Evolutionary conservation across 352 stramenopile species (phyloP).

Genomic region (Pythium guiyangense): DNA sequence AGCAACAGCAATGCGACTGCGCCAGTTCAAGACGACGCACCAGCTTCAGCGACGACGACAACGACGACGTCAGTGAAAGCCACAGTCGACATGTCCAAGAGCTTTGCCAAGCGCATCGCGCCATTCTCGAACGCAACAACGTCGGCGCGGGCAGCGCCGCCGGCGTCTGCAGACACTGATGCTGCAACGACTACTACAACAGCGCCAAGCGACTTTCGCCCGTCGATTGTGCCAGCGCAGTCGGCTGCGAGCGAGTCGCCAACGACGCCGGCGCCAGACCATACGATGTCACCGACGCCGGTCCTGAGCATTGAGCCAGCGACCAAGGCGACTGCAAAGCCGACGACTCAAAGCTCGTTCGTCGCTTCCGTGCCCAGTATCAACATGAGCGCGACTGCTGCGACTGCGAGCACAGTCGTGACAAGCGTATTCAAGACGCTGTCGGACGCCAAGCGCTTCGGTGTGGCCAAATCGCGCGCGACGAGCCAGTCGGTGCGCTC

Average conservation of each 20-base stretch:
- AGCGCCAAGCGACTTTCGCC: slow-evolving; percentile 2
- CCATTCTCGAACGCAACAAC: slow-evolving; percentile 6
- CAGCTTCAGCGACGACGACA: slow-evolving; percentile 3
- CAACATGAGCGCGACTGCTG: neutral
- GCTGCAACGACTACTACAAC: neutral
- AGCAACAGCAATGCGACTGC: neutral
- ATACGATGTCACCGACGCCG: slow-evolving; percentile 20
- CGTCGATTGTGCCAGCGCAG: slow-evolving; percentile 8
- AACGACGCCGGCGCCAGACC: slow-evolving; percentile 29
- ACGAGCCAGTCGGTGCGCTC: slow-evolving; percentile 27
- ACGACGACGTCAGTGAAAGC: slow-evolving; percentile 3
- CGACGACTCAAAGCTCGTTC: neutral
- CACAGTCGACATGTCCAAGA: neutral
- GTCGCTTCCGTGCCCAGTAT: neutral
- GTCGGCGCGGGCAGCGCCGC: neutral
- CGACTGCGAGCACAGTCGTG: slow-evolving; percentile 15
- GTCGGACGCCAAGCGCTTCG: slow-evolving; percentile 23
- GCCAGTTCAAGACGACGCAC: slow-evolving; percentile 1
- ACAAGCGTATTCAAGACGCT: slow-evolving; percentile 35
- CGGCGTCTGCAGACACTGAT: neutral
- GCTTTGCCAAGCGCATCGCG: slow-evolving; percentile 15
- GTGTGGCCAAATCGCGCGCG: slow-evolving; percentile 12
- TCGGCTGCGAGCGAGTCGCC: slow-evolving; percentile 11
- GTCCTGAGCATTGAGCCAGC: slow-evolving; percentile 18
- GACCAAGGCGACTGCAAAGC: neutral